Base-by-base conservation (phyloP, 2,329 filamentous ascomycete genomes). In the Penicillium thymicola region DNA sequence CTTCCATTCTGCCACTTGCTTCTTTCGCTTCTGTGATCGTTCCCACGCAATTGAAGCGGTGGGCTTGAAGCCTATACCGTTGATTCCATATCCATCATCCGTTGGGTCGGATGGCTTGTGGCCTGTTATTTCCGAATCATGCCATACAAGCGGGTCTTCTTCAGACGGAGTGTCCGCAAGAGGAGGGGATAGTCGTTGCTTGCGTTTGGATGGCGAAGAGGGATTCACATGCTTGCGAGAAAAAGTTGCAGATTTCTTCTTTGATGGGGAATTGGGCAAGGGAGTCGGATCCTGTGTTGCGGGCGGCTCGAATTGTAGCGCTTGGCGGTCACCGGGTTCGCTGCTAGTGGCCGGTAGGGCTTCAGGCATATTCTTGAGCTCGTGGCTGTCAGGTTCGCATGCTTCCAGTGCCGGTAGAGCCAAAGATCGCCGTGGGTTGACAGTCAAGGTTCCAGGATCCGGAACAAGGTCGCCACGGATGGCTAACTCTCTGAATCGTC, bases 81-180 rank as follows among this genome's bases (percentile, higher is more conserved):
- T 86, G 60, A 87, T 80, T 5, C 85, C 85, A 53, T 83, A 82
- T 3, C 84, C 84, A 67, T 87, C 85, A 65, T 86, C 84, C 38
- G 79, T 80, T 7, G 81, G 81, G 52, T 85, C 81, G 5, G 73
- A 77, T 3, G 79, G 77, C 50, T 82, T 77, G 63, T 86, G 82
- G 14, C 84, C 84, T 5, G 84, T 87, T 65, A 87, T 86, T 66
- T 87, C 85, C 37, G 77, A 77, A 60, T 84, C 81, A 64, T 81
- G 80, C 85, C 85, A 87, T 55, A 74, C 76, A 46, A 76, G 64
- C 11, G 73, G 64, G 51, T 73, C 66, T 50, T 73, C 66, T 48
- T 72, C 70, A 14, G 56, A 57, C n/a, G 59, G 51, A 36, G 61
- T 59, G 18, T 54, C 52, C 40, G 62, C 48, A 27, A 69, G 66